These are phyloP conservation scores for Echeveria elegans DNA, from an alignment of 164 flowering plant species.

Conservation along the genomic window DNA sequence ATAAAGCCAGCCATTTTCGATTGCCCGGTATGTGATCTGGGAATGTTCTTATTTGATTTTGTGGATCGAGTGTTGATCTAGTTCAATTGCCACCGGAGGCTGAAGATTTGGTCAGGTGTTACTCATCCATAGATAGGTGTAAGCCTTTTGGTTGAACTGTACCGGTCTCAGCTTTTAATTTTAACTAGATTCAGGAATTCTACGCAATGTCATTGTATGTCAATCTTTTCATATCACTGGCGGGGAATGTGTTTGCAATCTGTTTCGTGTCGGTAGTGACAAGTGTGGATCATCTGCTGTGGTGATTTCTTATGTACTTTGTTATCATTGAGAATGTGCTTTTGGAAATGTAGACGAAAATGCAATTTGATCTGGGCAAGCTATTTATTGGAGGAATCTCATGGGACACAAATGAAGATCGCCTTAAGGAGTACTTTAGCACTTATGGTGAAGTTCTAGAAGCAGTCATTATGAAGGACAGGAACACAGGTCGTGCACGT, in stretches of 20 bases:
- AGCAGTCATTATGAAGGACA: conserved; percentile 42
- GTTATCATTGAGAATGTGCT: conserved; percentile 11
- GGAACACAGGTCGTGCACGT: conserved; percentile 42
- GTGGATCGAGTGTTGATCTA: background rate
- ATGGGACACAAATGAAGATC: conserved; percentile 38
- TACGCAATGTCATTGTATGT: background rate
- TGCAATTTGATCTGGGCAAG: conserved; percentile 43
- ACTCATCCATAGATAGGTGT: background rate
- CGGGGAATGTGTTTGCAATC: background rate
- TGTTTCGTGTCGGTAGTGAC: too few relatives aligned
- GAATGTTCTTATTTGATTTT: background rate
- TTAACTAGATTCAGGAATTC: background rate
- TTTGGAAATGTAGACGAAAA: conserved; percentile 20
- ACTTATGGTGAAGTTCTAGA: conserved; percentile 35
- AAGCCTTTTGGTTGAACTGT: background rate
- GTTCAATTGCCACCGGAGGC: background rate
- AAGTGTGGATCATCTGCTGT: background rate
- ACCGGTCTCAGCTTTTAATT: background rate
- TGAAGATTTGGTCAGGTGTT: background rate
- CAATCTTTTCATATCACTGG: background rate
- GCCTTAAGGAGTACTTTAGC: conserved; percentile 35
- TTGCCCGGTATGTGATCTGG: background rate
- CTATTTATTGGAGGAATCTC: conserved; percentile 38
- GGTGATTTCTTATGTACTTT: background rate
- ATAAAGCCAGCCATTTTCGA: background rate